Evolutionary conservation across 1,284 basidiomycete species (phyloP).

Genomic region (Exobasidium rhododendri): DNA sequence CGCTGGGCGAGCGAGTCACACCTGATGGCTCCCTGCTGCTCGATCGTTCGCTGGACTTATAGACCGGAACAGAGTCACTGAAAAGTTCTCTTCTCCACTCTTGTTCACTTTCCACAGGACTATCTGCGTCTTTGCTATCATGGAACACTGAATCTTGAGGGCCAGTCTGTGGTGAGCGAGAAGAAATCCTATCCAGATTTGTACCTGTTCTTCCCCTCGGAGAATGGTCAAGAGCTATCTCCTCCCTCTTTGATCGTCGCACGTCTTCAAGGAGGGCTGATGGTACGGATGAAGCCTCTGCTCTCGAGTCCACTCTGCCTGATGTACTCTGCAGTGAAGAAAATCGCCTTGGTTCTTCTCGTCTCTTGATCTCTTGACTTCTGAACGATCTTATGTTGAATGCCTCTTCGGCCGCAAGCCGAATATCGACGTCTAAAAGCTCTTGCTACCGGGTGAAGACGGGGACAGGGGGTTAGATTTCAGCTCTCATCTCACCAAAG

Average conservation of each 20-base stretch:
- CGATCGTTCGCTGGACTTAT: background rate
- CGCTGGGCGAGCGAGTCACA: background rate
- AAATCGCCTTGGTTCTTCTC: background rate
- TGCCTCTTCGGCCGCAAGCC: too few species aligned
- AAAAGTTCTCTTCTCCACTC: constrained; percentile 4
- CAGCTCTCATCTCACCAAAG: too few species aligned
- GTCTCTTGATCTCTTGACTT: too few species aligned
- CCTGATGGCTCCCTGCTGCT: constrained; percentile 1
- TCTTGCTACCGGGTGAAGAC: too few species aligned
- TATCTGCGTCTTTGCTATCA: background rate
- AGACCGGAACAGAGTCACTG: background rate
- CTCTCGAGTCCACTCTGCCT: background rate
- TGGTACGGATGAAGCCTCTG: background rate
- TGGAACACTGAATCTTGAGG: background rate
- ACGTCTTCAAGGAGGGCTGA: background rate
- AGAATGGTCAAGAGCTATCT: background rate
- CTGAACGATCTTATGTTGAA: too few species aligned
- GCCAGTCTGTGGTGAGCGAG: too few species aligned
- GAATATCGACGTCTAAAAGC: background rate
- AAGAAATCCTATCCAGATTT: too few species aligned
- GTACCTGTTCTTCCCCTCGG: too few species aligned
- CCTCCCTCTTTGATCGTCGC: background rate
- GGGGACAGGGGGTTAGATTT: too few species aligned
- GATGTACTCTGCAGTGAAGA: background rate
- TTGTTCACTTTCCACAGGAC: constrained; percentile 7